Evolutionary conservation across 208 protist species (phyloP).

Genomic region (Phytomonas serpens): DNA sequence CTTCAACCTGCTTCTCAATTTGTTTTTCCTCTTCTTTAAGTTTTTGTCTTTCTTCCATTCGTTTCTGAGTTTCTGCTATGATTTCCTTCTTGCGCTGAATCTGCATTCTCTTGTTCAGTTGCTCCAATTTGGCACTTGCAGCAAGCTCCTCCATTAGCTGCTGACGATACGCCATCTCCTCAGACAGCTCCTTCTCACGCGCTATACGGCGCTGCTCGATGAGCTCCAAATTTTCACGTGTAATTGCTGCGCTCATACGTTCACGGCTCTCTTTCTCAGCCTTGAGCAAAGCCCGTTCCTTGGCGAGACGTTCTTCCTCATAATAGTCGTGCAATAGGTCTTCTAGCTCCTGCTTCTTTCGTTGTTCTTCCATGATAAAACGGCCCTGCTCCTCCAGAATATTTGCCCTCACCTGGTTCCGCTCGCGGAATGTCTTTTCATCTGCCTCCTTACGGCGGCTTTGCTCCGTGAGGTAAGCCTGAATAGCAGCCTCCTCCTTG

Average conservation of each 20-base stretch:
- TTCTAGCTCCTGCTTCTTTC: slow-evolving; percentile 82
- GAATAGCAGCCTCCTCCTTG: slow-evolving; percentile 75
- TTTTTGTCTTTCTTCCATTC: slow-evolving; percentile 62
- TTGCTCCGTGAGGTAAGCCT: slow-evolving; percentile 73
- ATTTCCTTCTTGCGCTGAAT: slow-evolving; percentile 71
- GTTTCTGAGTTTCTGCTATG: slow-evolving; percentile 56
- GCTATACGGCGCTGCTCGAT: slow-evolving; percentile 51
- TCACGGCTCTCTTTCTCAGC: slow-evolving; percentile 69
- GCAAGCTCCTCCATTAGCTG: slow-evolving; percentile 68
- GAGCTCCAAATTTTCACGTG: slow-evolving; percentile 64
- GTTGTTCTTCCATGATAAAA: slow-evolving; percentile 73
- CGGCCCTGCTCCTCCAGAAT: slow-evolving; percentile 78
- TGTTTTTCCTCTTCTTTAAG: slow-evolving; percentile 73
- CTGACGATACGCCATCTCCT: slow-evolving; percentile 79
- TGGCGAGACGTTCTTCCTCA: slow-evolving; percentile 74
- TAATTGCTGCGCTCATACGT: slow-evolving; percentile 46
- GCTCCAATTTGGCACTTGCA: slow-evolving; percentile 70
- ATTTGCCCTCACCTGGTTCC: slow-evolving; percentile 60
- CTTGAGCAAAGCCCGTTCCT: slow-evolving; percentile 51
- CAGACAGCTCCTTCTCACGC: slow-evolving; percentile 46
- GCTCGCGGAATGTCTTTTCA: slow-evolving; percentile 61
- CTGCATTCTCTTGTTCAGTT: slow-evolving; percentile 60
- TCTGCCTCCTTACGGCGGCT: slow-evolving; percentile 56
- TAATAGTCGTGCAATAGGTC: slow-evolving; percentile 85
- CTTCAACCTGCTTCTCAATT: slow-evolving; percentile 46